Evolutionary conservation across 345 rosid genomes (phyloP).

Genomic region (thale cress (Arabidopsis thaliana)): DNA sequence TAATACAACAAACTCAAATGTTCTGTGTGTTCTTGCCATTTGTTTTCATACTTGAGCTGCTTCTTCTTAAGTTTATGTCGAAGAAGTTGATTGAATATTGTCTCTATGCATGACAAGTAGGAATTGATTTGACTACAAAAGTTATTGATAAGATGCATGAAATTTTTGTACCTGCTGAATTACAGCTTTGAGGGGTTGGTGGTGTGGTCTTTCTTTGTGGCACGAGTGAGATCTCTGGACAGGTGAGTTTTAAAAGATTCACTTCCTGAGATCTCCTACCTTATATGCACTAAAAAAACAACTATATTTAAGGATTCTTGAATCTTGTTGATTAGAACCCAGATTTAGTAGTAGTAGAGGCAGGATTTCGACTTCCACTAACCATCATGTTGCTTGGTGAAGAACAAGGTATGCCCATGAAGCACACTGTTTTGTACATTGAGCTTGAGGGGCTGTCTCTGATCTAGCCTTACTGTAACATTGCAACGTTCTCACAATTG

Average conservation of each 20-base stretch:
- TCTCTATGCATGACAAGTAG: slow-evolving; percentile 13
- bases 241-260: slow-evolving; percentile 40
- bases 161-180: slow-evolving; percentile 44
- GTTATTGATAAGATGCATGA: slow-evolving; percentile 44
- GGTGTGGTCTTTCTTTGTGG: slow-evolving; percentile 44
- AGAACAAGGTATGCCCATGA: neutral
- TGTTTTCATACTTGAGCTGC: slow-evolving; percentile 24
- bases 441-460: neutral
- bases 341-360: slow-evolving; percentile 15
- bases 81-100: slow-evolving; percentile 21
- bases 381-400: slow-evolving; percentile 29
- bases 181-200: slow-evolving; percentile 52
- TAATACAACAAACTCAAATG: slow-evolving; percentile 37
- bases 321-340: slow-evolving; percentile 33
- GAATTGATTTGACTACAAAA: slow-evolving; percentile 21
- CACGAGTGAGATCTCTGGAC: slow-evolving; percentile 43
- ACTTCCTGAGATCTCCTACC: slow-evolving; percentile 29
- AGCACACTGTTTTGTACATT: neutral
- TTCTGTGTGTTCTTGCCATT: slow-evolving; percentile 29
- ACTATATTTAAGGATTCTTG: neutral
- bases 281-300: neutral
- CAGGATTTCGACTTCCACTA: slow-evolving; percentile 14
- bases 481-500: neutral
- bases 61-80: slow-evolving; percentile 11
- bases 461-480: neutral